phyloP scores from a whole-genome alignment of 805 yeast genomes.

The Saturnispora mendoncae region DNA sequence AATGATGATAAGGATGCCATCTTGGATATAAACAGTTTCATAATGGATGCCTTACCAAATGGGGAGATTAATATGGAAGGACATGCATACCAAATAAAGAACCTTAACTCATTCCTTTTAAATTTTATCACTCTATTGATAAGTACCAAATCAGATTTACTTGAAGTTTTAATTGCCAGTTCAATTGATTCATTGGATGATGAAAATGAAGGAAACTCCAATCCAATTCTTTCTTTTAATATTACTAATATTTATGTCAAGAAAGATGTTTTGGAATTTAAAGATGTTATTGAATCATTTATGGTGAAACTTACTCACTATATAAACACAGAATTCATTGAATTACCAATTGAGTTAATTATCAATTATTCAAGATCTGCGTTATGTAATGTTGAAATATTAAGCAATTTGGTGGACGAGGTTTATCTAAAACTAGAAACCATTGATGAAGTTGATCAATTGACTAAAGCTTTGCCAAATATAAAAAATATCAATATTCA shows the following conservation, averaged over 20 bases:
- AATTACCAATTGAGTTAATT: slow-evolving; percentile 28
- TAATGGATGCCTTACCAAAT: slow-evolving; percentile 21
- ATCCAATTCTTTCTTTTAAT: slow-evolving; percentile 22
- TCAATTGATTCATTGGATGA: slow-evolving; percentile 24
- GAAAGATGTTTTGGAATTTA: slow-evolving; percentile 16
- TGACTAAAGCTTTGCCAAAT: slow-evolving; percentile 9
- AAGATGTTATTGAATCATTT: slow-evolving; percentile 26
- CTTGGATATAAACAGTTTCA: slow-evolving; percentile 18
- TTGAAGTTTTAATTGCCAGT: slow-evolving; percentile 18
- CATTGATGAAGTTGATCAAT: not conserved
- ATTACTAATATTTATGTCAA: slow-evolving; percentile 25
- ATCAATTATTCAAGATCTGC: slow-evolving; percentile 20
- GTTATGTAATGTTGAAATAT: not conserved
- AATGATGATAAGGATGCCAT: slow-evolving; percentile 18
- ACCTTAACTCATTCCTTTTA: slow-evolving; percentile 17
- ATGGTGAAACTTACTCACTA: slow-evolving; percentile 29
- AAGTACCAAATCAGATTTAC: slow-evolving; percentile 15
- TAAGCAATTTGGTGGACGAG: slow-evolving; percentile 7
- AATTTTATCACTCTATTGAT: slow-evolving; percentile 20
- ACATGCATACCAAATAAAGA: slow-evolving; percentile 6
- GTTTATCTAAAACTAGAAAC: slow-evolving; percentile 7
- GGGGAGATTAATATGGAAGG: slow-evolving; percentile 15
- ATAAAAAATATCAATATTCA: slow-evolving; percentile 12
- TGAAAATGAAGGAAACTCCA: slow-evolving; percentile 11
- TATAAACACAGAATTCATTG: slow-evolving; percentile 26